Evolutionary conservation across 2,329 filamentous ascomycete genomes (phyloP).

Genomic region (Onygenales sp.): DNA sequence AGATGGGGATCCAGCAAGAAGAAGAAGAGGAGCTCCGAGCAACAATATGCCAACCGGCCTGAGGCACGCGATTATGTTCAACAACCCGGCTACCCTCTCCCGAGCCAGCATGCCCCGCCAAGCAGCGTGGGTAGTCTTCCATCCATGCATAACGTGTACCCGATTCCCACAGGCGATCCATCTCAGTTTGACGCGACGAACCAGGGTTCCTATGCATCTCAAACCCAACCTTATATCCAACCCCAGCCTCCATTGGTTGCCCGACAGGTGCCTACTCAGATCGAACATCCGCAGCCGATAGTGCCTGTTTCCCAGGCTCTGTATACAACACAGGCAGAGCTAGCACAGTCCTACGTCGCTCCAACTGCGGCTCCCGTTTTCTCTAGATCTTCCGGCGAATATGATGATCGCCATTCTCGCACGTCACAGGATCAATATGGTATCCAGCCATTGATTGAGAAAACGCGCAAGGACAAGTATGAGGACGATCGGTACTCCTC

Average conservation of each 20-base stretch:
- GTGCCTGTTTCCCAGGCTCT: conserved; percentile 61
- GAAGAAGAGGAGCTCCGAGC: conserved; percentile 18
- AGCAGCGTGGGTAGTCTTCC: conserved; percentile 37
- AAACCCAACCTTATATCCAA: conserved; percentile 22
- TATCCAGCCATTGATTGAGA: background rate
- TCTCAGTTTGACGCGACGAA: conserved; percentile 48
- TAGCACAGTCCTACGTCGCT: conserved; percentile 24
- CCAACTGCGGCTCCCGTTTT: conserved; percentile 34
- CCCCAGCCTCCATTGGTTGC: conserved; percentile 29
- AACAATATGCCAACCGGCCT: conserved; percentile 49
- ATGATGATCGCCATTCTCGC: background rate
- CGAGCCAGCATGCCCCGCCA: conserved; percentile 3
- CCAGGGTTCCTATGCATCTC: conserved; percentile 39
- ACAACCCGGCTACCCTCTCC: conserved; percentile 1
- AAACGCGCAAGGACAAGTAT: background rate
- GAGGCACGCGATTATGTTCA: conserved; percentile 28
- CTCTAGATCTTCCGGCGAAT: conserved; percentile 14
- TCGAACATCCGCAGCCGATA: conserved; percentile 81
- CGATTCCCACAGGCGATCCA: conserved; percentile 58
- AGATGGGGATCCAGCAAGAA: conserved; percentile 44
- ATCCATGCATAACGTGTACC: conserved; percentile 55
- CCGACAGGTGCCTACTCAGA: conserved; percentile 52
- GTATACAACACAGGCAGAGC: conserved; percentile 36
- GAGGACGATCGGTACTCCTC: background rate
- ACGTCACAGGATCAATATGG: background rate